These are phyloP conservation scores for Claviceps capensis DNA, from an alignment of 2,329 filamentous ascomycete genomes.

Conservation along the genomic window DNA sequence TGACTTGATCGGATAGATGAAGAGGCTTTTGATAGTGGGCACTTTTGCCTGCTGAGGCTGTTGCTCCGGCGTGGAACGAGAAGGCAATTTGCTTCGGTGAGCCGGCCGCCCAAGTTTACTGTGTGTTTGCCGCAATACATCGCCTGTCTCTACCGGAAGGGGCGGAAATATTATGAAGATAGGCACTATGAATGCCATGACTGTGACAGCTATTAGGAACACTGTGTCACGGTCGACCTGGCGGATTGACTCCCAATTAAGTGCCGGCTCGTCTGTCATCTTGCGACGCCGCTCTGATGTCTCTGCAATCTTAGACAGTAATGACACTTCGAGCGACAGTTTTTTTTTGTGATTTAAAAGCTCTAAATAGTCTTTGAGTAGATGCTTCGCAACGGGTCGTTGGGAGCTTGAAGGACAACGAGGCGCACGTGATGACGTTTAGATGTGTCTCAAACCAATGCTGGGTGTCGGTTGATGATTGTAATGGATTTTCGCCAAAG, in stretches of 20 bases:
- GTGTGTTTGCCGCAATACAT: slow-evolving; percentile 42
- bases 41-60: slow-evolving; percentile 10
- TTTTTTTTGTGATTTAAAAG: no score
- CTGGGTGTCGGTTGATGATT: no score
- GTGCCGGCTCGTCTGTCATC: neutral
- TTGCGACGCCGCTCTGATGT: neutral
- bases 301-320: no score
- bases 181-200: slow-evolving; percentile 38
- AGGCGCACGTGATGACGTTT: no score
- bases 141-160: slow-evolving; percentile 35
- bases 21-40: slow-evolving; percentile 44
- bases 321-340: no score
- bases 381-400: no score
- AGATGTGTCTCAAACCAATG: no score
- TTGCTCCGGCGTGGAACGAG: slow-evolving; percentile 12
- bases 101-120: slow-evolving; percentile 29
- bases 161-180: slow-evolving; percentile 42
- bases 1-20: slow-evolving; percentile 74
- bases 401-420: no score
- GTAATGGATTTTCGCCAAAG: no score
- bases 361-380: no score
- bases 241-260: slow-evolving; percentile 5
- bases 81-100: slow-evolving; percentile 23
- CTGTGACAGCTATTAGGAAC: slow-evolving; percentile 28
- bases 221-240: slow-evolving; percentile 19